These are phyloP conservation scores for Aristolochia contorta DNA, from an alignment of 164 flowering plant genomes.

Conservation along the genomic window DNA sequence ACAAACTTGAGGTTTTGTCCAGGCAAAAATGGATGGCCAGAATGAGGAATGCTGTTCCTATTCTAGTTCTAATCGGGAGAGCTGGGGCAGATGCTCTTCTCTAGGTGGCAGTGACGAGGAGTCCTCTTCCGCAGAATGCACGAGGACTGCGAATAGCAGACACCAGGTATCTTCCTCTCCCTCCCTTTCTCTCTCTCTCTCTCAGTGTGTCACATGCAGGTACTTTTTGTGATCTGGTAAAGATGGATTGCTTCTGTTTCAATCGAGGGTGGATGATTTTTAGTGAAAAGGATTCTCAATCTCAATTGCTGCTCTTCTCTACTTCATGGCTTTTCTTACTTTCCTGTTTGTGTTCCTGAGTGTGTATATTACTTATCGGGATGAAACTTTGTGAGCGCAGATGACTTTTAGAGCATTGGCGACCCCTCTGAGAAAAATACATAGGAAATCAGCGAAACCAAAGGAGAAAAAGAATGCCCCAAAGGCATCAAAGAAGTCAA, in stretches of 20 bases:
- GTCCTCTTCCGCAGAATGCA: conserved; percentile 32
- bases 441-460: conserved; percentile 16
- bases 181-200: neutral
- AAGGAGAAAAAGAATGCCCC: conserved; percentile 23
- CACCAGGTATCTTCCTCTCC: conserved; percentile 38
- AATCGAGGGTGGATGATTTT: too few species aligned
- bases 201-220: too few species aligned
- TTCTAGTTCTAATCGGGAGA: conserved; percentile 84
- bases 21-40: conserved; percentile 47
- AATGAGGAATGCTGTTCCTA: conserved; percentile 74
- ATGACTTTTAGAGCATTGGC: conserved; percentile 34
- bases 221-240: too few species aligned
- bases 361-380: too few species aligned
- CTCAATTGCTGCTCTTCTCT: too few species aligned
- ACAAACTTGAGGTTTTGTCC: conserved; percentile 3
- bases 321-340: too few species aligned
- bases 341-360: too few species aligned
- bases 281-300: too few species aligned
- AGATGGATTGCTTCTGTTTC: too few species aligned
- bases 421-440: conserved; percentile 43
- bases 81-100: conserved; percentile 96
- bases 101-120: conserved; percentile 75
- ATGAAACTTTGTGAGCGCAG: conserved; percentile 17
- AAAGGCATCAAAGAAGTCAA: conserved; percentile 36
- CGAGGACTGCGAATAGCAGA: conserved; percentile 11